phyloP scores from a whole-genome alignment of 2,329 filamentous ascomycete genomes.

The Aspergillus fijiensis region DNA sequence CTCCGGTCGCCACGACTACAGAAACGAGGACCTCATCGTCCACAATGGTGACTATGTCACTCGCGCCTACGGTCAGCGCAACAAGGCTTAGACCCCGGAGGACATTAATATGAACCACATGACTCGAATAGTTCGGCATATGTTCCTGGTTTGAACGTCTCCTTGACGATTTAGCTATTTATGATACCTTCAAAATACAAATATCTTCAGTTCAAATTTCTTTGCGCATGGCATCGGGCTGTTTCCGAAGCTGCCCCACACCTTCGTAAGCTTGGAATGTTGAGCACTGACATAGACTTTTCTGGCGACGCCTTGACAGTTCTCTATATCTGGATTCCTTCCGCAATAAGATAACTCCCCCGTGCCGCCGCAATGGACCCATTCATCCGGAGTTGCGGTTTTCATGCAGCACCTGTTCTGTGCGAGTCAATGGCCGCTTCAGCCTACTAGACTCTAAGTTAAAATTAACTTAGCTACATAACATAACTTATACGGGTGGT shows the following conservation, averaged over 20 bases:
- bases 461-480: no score
- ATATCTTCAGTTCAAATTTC: background rate
- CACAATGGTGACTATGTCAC: conserved; percentile 89
- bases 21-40: conserved; percentile 86
- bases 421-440: no score
- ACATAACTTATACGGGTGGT: no score
- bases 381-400: no score
- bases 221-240: background rate
- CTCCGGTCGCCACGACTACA: conserved; percentile 82
- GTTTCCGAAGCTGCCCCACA: background rate
- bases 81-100: conserved; percentile 23
- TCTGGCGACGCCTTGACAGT: background rate
- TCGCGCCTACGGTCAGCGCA: conserved; percentile 81
- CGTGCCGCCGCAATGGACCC: no score
- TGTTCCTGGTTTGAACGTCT: conserved; percentile 5
- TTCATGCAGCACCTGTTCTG: no score
- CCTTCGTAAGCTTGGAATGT: background rate
- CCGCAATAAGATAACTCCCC: no score
- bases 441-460: no score
- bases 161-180: conserved; percentile 12
- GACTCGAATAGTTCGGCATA: conserved; percentile 4
- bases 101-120: conserved; percentile 15
- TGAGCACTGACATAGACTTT: background rate
- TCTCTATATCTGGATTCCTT: no score
- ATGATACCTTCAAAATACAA: conserved; percentile 23